phyloP scores from a whole-genome alignment of 371 early-diverging fungal species.

The Saksenaea oblongispora region DNA sequence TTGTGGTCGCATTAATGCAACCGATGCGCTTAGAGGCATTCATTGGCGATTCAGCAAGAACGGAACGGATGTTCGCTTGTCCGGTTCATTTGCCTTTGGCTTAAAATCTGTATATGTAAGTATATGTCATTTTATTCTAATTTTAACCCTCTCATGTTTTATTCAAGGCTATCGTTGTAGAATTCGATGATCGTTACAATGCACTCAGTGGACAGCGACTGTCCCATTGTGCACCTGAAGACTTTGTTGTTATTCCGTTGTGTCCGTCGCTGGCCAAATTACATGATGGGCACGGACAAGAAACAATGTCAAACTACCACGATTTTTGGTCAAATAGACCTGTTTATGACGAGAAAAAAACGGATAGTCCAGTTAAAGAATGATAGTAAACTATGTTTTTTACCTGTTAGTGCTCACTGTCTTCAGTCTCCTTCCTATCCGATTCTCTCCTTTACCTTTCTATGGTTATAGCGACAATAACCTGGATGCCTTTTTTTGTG shows the following conservation, averaged over 20 bases:
- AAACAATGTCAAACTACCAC: not conserved
- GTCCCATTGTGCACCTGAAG: not conserved
- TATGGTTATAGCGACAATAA: not conserved
- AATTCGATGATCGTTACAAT: constrained; percentile 38
- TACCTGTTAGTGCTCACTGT: not conserved
- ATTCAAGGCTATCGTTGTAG: constrained; percentile 31
- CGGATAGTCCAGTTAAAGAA: not conserved
- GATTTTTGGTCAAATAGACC: not conserved
- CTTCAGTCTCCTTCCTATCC: not conserved
- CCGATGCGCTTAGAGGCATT: constrained; percentile 50
- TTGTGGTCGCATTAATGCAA: constrained; percentile 47
- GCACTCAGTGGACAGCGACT: constrained; percentile 17
- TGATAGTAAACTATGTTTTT: not conserved
- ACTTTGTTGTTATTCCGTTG: not conserved
- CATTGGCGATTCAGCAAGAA: constrained; percentile 39
- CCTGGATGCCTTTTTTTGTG: not conserved
- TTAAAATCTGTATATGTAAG: not conserved
- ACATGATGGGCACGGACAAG: not conserved
- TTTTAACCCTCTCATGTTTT: not conserved
- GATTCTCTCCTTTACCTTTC: not conserved
- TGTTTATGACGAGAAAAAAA: not conserved
- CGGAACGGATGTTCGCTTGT: constrained; percentile 9
- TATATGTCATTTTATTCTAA: constrained; percentile 9
- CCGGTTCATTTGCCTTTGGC: not conserved
- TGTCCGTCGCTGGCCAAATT: not conserved